A percentile compares a stretch with the other conserved stretches of the same genome.
These are phyloP conservation scores for Leishmania tropica DNA, from an alignment of 208 protist genomes.

Conservation along the genomic window DNA sequence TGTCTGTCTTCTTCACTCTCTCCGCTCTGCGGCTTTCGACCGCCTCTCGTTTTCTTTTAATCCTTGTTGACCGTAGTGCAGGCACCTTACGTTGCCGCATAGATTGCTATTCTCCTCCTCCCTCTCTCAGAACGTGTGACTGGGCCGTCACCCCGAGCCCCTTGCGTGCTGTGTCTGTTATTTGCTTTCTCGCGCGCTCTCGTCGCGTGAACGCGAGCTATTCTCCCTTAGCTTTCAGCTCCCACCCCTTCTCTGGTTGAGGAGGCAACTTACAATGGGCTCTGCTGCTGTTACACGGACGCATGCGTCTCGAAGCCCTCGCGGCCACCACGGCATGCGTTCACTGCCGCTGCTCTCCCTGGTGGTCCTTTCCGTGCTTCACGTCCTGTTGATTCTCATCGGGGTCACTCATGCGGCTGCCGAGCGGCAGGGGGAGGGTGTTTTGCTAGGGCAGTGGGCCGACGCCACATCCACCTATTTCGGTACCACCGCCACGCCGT, in stretches of 20 bases:
- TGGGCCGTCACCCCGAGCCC: neutral
- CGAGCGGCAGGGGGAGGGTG: constrained; percentile 11
- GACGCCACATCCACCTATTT: constrained; percentile 27
- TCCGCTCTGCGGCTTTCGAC: neutral
- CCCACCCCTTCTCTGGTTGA: neutral
- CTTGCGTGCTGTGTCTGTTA: neutral
- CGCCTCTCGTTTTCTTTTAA: neutral
- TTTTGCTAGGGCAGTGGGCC: constrained; percentile 14
- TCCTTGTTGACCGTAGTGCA: neutral
- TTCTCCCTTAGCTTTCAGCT: neutral
- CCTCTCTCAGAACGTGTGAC: neutral
- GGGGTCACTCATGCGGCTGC: neutral
- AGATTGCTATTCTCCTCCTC: neutral
- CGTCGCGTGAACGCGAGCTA: neutral
- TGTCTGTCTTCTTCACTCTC: neutral
- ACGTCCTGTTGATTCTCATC: neutral
- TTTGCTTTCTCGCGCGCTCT: neutral
- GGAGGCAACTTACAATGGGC: neutral
- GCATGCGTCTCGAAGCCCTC: neutral
- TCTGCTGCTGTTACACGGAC: neutral
- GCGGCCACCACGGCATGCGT: neutral
- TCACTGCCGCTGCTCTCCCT: neutral
- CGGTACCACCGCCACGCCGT: neutral
- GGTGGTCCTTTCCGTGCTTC: neutral
- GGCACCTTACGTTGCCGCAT: neutral